Conservation (phyloP, 129 eudicot genomes). For the Escallonia herrerae region DNA sequence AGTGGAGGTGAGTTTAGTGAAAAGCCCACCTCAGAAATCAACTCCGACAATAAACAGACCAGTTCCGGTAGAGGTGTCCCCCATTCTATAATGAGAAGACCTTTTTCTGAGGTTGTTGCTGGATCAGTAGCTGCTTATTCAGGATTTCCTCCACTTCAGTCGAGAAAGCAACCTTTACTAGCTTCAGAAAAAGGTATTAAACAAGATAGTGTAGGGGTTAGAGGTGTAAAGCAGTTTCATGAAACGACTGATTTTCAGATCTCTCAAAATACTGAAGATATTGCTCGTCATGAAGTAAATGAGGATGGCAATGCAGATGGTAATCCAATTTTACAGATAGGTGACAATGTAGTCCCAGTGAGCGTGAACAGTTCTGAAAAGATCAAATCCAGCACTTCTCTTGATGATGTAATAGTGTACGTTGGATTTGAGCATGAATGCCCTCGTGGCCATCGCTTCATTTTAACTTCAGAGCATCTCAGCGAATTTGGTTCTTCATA, state of each 20-base stretch:
- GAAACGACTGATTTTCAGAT: slow-evolving; percentile 24
- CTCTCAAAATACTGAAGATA: slow-evolving; percentile 26
- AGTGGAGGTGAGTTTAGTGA: slow-evolving; percentile 32
- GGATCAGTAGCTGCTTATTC: slow-evolving; percentile 60
- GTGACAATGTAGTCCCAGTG: slow-evolving; percentile 36
- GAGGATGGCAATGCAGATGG: slow-evolving; percentile 20
- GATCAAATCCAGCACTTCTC: slow-evolving; percentile 13
- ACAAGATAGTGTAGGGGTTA: slow-evolving; percentile 27
- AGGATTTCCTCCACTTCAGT: slow-evolving; percentile 75
- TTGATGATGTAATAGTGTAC: slow-evolving; percentile 41
- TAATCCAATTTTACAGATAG: slow-evolving; percentile 37
- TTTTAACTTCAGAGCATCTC: slow-evolving; percentile 67
- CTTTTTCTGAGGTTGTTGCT: slow-evolving; percentile 95
- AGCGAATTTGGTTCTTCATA: slow-evolving; percentile 57
- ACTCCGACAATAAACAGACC: slow-evolving; percentile 28
- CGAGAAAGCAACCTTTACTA: slow-evolving; percentile 32
- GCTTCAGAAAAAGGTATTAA: slow-evolving; percentile 37
- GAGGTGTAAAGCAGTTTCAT: slow-evolving; percentile 16
- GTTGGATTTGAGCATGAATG: slow-evolving; percentile 94
- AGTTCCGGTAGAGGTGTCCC: slow-evolving; percentile 35
- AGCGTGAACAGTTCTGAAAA: slow-evolving; percentile 22
- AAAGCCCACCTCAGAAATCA: slow-evolving; percentile 19
- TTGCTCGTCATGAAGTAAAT: slow-evolving; percentile 17
- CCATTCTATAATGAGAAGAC: slow-evolving; percentile 62
- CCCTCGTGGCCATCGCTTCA: slow-evolving; percentile 89